A percentile compares a stretch with the other conserved stretches of the same genome.
These are phyloP conservation scores for Prosopis cineraria DNA, from an alignment of 306 rosid species.

Conservation along the genomic window DNA sequence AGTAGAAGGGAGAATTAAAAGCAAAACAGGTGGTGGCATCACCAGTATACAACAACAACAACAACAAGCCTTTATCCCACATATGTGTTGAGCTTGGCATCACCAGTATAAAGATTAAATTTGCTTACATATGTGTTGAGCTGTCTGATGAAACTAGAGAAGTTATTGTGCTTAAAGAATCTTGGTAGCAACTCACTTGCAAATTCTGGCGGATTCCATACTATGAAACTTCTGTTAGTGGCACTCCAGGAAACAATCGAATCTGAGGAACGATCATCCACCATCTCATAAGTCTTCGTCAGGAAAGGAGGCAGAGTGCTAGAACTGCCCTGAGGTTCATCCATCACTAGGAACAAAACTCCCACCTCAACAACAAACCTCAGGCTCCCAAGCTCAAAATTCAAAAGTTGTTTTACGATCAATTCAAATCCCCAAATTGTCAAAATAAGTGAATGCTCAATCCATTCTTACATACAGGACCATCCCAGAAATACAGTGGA, in stretches of 20 bases:
- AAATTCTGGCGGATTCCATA: constrained; percentile 76
- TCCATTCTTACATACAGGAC: constrained; percentile 1
- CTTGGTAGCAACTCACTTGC: constrained; percentile 63
- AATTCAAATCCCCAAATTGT: neutral
- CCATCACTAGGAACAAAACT: constrained; percentile 49
- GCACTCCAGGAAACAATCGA: constrained; percentile 77
- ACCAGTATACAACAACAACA: too few relatives aligned
- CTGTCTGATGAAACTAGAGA: constrained; percentile 93
- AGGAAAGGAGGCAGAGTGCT: constrained; percentile 80
- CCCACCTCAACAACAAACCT: constrained; percentile 36
- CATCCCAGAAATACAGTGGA: neutral
- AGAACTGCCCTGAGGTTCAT: constrained; percentile 64
- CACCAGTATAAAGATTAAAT: constrained; percentile 25
- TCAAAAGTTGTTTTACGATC: neutral
- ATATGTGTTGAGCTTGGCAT: too few relatives aligned
- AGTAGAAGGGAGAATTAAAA: neutral
- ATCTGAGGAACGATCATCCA: constrained; percentile 68
- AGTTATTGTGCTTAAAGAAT: constrained; percentile 87
- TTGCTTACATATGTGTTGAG: constrained; percentile 87
- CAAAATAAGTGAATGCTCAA: constrained; percentile 22
- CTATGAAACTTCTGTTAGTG: constrained; percentile 65
- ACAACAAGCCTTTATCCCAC: too few relatives aligned
- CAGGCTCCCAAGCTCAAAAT: constrained; percentile 14
- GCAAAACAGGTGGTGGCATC: constrained; percentile 1
- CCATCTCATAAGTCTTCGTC: constrained; percentile 82